Percentiles rank a stretch among this genome's conserved stretches.
Conservation (phyloP, 106 monocot species). For the Dioscorea alata region DNA sequence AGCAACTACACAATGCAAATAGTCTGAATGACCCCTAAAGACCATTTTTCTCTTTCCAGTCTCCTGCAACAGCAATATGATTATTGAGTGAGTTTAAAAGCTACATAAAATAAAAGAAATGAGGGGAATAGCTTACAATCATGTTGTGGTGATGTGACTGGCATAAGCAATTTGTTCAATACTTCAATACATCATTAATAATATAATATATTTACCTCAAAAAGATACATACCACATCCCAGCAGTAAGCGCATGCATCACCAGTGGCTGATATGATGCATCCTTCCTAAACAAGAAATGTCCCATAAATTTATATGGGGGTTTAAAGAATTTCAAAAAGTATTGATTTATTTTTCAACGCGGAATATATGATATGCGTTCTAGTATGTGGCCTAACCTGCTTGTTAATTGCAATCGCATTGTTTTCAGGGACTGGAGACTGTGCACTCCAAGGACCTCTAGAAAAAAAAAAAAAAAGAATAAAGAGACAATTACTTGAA, state of each 20-base stretch:
- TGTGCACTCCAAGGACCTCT: slow-evolving; percentile 93
- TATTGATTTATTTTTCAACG: too few species aligned
- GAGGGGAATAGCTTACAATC: too few species aligned
- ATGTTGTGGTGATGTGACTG: too few species aligned
- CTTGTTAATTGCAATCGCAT: slow-evolving; percentile 75
- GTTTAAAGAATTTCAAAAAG: too few species aligned
- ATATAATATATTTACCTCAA: slow-evolving; percentile 6
- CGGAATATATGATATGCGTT: too few species aligned
- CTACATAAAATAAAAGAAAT: too few species aligned
- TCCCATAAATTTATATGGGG: too few species aligned
- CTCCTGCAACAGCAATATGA: slow-evolving; percentile 39
- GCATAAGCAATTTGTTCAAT: neutral
- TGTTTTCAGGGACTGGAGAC: slow-evolving; percentile 92
- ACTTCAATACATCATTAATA: neutral
- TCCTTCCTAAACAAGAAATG: slow-evolving; percentile 50
- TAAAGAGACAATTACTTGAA: neutral
- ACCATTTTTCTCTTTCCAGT: slow-evolving; percentile 62
- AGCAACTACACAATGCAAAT: slow-evolving; percentile 71
- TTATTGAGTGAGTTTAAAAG: too few species aligned
- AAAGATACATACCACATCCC: slow-evolving; percentile 87
- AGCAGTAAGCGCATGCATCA: slow-evolving; percentile 88
- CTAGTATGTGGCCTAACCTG: slow-evolving; percentile 30
- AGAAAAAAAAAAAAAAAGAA: neutral
- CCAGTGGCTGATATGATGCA: slow-evolving; percentile 85
- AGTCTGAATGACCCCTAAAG: slow-evolving; percentile 81